phyloP scores from a whole-genome alignment of 768 basidiomycete species.

The Lepiota subincarnata region DNA sequence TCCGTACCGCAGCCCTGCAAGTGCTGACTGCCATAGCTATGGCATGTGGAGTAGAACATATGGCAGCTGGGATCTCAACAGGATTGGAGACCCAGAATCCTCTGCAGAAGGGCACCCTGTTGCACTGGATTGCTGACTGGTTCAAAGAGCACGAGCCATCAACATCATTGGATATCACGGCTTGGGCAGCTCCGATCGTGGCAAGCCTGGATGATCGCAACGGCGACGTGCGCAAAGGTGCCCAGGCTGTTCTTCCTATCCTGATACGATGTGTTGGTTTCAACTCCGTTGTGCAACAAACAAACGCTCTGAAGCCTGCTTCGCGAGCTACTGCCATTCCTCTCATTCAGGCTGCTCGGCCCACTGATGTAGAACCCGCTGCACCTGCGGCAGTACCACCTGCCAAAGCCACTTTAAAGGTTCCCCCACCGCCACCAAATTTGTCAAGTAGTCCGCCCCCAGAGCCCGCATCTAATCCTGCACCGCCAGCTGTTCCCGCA shows the following conservation, averaged over 20 bases:
- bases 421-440: conserved; percentile 25
- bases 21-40: conserved; percentile 80
- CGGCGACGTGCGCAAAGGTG: conserved; percentile 88
- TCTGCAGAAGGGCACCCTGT: conserved; percentile 71
- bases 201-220: conserved; percentile 86
- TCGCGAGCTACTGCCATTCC: conserved; percentile 81
- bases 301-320: conserved; percentile 85
- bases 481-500: not conserved
- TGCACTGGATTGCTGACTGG: conserved; percentile 80
- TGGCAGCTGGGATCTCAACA: conserved; percentile 74
- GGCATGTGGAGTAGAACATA: conserved; percentile 79
- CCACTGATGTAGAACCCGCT: conserved; percentile 29
- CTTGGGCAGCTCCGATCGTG: conserved; percentile 64
- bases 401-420: conserved; percentile 22
- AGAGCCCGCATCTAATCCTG: conserved; percentile 27
- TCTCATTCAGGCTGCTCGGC: conserved; percentile 81
- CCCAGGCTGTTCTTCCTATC: conserved; percentile 73
- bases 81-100: conserved; percentile 87
- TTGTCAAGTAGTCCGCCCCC: conserved; percentile 32
- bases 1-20: conserved; percentile 72
- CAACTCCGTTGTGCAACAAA: conserved; percentile 83
- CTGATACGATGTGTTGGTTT: conserved; percentile 75
- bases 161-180: conserved; percentile 59
- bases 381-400: conserved; percentile 22
- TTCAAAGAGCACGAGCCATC: conserved; percentile 60